Percentiles rank a stretch among this genome's conserved stretches.
Conservation (phyloP, 1,284 basidiomycete species). For the Megacollybia platyphylla region DNA sequence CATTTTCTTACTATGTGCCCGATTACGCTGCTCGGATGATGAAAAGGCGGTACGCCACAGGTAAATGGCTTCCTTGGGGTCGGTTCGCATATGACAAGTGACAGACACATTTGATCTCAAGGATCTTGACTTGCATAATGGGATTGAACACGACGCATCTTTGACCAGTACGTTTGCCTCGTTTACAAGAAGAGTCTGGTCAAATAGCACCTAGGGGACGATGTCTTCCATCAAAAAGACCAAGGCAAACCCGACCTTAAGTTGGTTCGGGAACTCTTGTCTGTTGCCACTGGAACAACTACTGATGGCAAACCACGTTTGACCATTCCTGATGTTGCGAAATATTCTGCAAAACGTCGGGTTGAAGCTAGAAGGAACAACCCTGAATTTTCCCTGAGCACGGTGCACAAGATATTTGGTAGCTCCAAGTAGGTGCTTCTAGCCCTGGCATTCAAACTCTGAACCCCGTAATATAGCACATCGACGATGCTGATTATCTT, state of each 20-base stretch:
- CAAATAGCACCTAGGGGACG: constrained; percentile 33
- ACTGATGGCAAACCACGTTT: constrained; percentile 30
- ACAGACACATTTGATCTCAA: constrained; percentile 34
- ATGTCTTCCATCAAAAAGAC: constrained; percentile 31
- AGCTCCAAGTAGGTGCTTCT: constrained; percentile 45
- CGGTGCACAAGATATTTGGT: constrained; percentile 47
- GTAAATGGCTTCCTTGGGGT: constrained; percentile 13
- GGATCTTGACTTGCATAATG: constrained; percentile 60
- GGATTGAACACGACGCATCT: constrained; percentile 70
- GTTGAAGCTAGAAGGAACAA: constrained; percentile 39
- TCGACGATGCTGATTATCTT: constrained; percentile 50
- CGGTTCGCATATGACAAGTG: not conserved
- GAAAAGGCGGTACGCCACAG: constrained; percentile 35
- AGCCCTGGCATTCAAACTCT: constrained; percentile 1
- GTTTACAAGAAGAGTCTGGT: not conserved
- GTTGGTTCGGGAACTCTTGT: constrained; percentile 45
- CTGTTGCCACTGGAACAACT: constrained; percentile 45
- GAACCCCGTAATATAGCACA: constrained; percentile 21
- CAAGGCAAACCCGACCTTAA: constrained; percentile 37
- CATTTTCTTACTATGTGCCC: constrained; percentile 46
- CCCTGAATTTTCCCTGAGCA: constrained; percentile 34
- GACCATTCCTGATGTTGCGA: constrained; percentile 44
- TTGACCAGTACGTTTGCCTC: constrained; percentile 39
- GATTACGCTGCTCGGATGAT: constrained; percentile 46
- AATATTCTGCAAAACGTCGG: constrained; percentile 30